Percentiles rank a stretch among this genome's conserved stretches.
These are phyloP conservation scores for Geum urbanum DNA, from an alignment of 306 rosid species.

Conservation along the genomic window DNA sequence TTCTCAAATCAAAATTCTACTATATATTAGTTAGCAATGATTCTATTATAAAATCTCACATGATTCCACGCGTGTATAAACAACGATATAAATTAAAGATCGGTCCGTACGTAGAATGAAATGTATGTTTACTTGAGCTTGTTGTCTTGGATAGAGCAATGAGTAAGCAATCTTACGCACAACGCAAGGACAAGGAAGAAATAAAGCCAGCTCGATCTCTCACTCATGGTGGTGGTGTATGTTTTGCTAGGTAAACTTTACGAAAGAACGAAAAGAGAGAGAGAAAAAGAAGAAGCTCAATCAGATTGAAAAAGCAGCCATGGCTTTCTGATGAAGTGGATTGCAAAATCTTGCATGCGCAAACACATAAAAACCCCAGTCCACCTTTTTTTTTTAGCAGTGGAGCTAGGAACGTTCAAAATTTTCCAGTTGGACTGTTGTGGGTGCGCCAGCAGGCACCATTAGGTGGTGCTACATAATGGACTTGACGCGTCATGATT, in stretches of 20 bases:
- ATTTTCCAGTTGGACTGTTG: constrained; percentile 18
- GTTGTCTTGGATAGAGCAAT: neutral
- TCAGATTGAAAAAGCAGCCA: neutral
- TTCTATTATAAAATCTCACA: neutral
- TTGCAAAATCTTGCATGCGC: constrained; percentile 21
- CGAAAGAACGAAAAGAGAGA: no score
- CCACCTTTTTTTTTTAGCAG: neutral
- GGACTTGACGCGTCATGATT: constrained; percentile 25
- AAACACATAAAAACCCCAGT: constrained; percentile 9
- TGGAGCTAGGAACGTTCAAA: neutral
- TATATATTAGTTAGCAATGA: neutral
- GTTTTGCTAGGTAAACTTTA: neutral
- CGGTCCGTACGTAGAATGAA: neutral
- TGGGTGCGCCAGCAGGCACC: constrained; percentile 4
- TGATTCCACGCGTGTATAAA: constrained; percentile 2
- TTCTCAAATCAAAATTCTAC: no score
- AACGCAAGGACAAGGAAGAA: neutral
- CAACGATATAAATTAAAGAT: neutral
- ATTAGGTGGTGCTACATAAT: neutral
- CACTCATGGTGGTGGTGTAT: neutral
- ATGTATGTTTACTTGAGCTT: constrained; percentile 7
- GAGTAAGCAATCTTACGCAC: neutral
- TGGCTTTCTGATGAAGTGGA: constrained; percentile 23
- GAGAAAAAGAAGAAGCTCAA: neutral
- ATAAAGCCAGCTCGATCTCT: neutral